Evolutionary conservation across 2,329 filamentous ascomycete species (phyloP), one percentile per base, ranked within the genome.

Genomic region (Tolypocladium nubicola): DNA sequence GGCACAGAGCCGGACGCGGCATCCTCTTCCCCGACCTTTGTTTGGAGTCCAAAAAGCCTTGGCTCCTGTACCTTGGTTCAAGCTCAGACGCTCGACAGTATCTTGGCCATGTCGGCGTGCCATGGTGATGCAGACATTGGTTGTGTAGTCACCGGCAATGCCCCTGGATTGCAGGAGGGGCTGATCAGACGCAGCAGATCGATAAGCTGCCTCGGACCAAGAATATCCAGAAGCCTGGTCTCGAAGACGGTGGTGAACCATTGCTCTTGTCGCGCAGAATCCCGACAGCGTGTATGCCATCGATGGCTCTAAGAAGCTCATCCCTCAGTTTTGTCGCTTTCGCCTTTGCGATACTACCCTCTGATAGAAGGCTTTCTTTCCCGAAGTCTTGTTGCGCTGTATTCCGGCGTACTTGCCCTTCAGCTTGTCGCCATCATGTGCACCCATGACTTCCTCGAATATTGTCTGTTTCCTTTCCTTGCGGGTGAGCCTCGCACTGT

Each of bases 291-390:
- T 23, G 23, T 23, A 23, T 23, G 23, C 23, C 23, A 23, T 23
- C 23, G 23, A 23, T 23, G 23, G 23, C 23, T 3, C 23, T 23
- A 3, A 23, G 23, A 23, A 23, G 23, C 23, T 23, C 23, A 23
- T 23, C 23, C 23, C 23, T 67, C 55, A 62, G 23, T 61, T 58
- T 26, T 62, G 59, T 52, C 58, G 57, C 57, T 67, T 71, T 30
- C 70, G 69, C 53, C 72, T 65, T 50, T 69, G 64, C 26, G 74
- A 69, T 68, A 88, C 83, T 63, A 96, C 72, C 57, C 86, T 87
- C 69, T 93, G 93, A 78, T 97, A 97, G 66, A 89, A 88, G 0
- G 82, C 85, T 74, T 93, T 97, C 76, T 90, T 95, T 55, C 94
- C 94, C 65, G 89, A 96, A 30, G 81, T 83, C 74, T 96, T 97